phyloP scores from a whole-genome alignment of 2,329 filamentous ascomycete species.

The Calonectria henricotiae region DNA sequence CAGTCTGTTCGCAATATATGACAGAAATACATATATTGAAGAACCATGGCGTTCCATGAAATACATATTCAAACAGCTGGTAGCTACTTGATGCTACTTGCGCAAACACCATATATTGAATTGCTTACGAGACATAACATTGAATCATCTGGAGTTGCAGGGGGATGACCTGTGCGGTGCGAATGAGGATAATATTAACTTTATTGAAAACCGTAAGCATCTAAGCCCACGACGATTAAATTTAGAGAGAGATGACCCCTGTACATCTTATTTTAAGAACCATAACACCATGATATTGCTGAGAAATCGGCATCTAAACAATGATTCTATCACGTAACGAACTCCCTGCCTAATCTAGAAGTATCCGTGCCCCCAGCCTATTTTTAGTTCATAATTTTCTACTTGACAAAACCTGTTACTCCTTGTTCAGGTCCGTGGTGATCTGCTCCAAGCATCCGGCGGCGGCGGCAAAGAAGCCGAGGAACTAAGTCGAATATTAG shows the following conservation, averaged over 20 bases:
- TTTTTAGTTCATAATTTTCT: constrained; percentile 18
- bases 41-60: no score
- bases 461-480: constrained; percentile 69
- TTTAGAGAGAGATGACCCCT: constrained; percentile 12
- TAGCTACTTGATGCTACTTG: no score
- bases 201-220: constrained; percentile 10
- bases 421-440: constrained; percentile 23
- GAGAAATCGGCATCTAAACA: constrained; percentile 24
- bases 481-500: constrained; percentile 70
- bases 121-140: background rate
- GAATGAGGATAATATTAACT: constrained; percentile 4
- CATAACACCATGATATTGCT: constrained; percentile 22
- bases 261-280: constrained; percentile 1
- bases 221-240: constrained; percentile 1
- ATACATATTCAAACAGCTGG: no score
- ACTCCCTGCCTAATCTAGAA: constrained; percentile 25
- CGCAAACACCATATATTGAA: background rate
- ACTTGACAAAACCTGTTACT: constrained; percentile 4
- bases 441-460: constrained; percentile 68
- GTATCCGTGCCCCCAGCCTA: constrained; percentile 7
- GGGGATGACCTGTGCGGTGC: background rate
- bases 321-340: constrained; percentile 19
- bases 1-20: no score
- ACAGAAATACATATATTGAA: no score
- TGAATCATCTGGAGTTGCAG: background rate